These are phyloP conservation scores for Aspergillus terreus DNA, from an alignment of 2,329 filamentous ascomycete species.

Conservation along the genomic window DNA sequence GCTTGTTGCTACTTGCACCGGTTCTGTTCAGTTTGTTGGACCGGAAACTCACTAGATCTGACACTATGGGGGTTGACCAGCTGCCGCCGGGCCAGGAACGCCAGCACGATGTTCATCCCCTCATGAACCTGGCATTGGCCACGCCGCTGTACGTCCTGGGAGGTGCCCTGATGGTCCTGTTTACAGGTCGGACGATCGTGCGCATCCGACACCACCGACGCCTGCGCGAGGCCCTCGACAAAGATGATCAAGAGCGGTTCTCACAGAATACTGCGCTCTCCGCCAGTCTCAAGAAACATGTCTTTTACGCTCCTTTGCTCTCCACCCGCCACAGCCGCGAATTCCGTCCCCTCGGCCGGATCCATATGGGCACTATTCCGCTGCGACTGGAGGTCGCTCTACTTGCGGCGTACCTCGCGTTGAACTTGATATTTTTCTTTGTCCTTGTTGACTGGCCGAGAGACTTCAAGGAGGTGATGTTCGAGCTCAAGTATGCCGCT, in stretches of 20 bases:
- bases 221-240: constrained; percentile 14
- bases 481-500: constrained; percentile 68
- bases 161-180: constrained; percentile 21
- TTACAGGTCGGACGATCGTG: constrained; percentile 20
- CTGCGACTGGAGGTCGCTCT: constrained; percentile 70
- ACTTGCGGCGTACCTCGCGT: constrained; percentile 59
- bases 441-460: constrained; percentile 32
- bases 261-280: constrained; percentile 11
- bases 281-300: constrained; percentile 35
- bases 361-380: constrained; percentile 70
- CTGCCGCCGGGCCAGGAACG: constrained; percentile 22
- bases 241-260: constrained; percentile 20
- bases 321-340: constrained; percentile 70
- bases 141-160: constrained; percentile 28
- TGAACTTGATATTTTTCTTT: constrained; percentile 69
- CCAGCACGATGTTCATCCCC: constrained; percentile 18
- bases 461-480: constrained; percentile 26
- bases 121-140: constrained; percentile 31
- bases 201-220: constrained; percentile 23
- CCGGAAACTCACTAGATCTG: constrained; percentile 2
- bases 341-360: constrained; percentile 58
- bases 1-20: constrained; percentile 3
- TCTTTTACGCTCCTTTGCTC: constrained; percentile 61
- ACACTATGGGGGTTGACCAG: constrained; percentile 31
- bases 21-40: constrained; percentile 1